A percentile compares a stretch with the other conserved stretches of the same genome.
phyloP scores from a whole-genome alignment of 2,329 filamentous ascomycete genomes.

The Sarocladium oryzae region DNA sequence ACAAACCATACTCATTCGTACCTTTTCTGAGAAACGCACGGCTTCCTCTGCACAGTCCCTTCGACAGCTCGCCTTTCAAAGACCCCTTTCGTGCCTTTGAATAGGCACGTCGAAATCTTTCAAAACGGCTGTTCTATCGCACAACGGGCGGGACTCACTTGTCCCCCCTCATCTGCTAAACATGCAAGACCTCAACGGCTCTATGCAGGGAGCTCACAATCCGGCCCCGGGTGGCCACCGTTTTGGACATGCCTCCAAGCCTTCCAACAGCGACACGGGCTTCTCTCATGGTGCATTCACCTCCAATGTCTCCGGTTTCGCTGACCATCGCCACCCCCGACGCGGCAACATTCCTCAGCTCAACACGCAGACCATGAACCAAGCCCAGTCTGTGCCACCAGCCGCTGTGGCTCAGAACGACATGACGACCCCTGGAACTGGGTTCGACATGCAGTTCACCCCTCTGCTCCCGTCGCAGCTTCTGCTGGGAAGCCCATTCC shows the following conservation, averaged over 20 bases:
- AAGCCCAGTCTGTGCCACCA: conserved; percentile 24
- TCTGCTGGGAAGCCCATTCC: conserved; percentile 91
- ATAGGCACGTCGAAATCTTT: conserved; percentile 51
- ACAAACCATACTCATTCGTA: neutral
- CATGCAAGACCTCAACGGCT: conserved; percentile 74
- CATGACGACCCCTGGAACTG: conserved; percentile 79
- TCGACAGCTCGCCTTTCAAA: neutral
- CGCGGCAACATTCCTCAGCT: conserved; percentile 84
- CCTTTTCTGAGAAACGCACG: neutral
- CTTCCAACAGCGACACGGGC: conserved; percentile 75
- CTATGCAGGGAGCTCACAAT: conserved; percentile 46
- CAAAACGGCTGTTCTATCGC: conserved; percentile 80
- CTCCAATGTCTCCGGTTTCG: conserved; percentile 79
- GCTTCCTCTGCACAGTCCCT: neutral
- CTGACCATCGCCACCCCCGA: conserved; percentile 71
- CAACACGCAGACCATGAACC: conserved; percentile 69
- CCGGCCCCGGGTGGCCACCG: conserved; percentile 46
- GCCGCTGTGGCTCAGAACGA: conserved; percentile 54
- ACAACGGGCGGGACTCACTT: conserved; percentile 73
- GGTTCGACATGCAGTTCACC: conserved; percentile 97
- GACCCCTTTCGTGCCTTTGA: conserved; percentile 40
- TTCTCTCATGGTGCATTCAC: conserved; percentile 91
- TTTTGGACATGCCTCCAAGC: conserved; percentile 72
- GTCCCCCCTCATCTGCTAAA: conserved; percentile 80
- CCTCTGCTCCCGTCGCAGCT: conserved; percentile 91